Evolutionary conservation across 371 early-diverging fungal genomes (phyloP).

Genomic region (Apophysomyces elegans): DNA sequence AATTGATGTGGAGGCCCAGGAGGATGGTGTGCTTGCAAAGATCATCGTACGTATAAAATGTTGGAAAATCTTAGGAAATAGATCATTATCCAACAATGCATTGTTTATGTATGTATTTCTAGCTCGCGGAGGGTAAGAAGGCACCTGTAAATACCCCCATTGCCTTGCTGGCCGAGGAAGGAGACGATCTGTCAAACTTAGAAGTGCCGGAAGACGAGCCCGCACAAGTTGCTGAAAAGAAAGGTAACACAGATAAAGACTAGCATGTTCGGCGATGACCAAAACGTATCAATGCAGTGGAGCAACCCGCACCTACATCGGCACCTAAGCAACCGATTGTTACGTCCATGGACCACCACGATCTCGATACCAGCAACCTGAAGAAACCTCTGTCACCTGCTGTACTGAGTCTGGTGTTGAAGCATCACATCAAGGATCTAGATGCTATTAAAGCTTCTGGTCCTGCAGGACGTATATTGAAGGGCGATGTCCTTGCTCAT

Average conservation of each 20-base stretch:
- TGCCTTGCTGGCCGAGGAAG: conserved; percentile 88
- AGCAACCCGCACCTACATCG: conserved; percentile 25
- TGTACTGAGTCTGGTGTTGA: conserved; percentile 61
- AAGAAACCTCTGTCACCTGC: conserved; percentile 73
- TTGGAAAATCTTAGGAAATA: conserved; percentile 39
- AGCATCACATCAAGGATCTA: conserved; percentile 67
- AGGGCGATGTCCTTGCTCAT: conserved; percentile 87
- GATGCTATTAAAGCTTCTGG: conserved; percentile 73
- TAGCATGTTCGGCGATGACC: not conserved
- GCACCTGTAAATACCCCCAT: conserved; percentile 74
- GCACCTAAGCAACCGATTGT: conserved; percentile 26
- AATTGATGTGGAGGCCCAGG: conserved; percentile 96
- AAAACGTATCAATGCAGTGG: conserved; percentile 7
- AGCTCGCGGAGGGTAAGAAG: conserved; percentile 64
- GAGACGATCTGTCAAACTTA: conserved; percentile 83
- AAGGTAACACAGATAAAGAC: not conserved
- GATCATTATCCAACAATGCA: not conserved
- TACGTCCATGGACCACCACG: conserved; percentile 46
- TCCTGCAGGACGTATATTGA: conserved; percentile 88
- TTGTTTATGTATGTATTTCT: not conserved
- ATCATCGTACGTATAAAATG: conserved; percentile 65
- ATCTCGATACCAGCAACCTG: conserved; percentile 46
- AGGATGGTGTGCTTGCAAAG: conserved; percentile 94
- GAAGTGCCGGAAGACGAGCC: conserved; percentile 60
- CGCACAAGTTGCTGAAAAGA: conserved; percentile 39